Evolutionary conservation across 148 eudicot genomes (phyloP), one percentile per base, ranked within the genome.

Genomic region (Amaranthus palmeri): DNA sequence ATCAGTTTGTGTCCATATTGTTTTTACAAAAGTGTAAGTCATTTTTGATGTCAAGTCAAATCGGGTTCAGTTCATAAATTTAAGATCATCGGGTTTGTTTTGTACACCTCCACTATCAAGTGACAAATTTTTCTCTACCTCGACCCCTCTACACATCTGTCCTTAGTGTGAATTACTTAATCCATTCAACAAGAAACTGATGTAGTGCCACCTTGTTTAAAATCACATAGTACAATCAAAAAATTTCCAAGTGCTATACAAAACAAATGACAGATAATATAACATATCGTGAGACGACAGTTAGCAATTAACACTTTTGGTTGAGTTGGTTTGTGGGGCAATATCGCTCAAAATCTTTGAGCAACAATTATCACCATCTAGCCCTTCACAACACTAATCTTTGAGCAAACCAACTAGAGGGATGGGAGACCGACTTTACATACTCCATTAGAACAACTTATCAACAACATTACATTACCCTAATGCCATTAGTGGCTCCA

Each of bases 111-210:
- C 36, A 25, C 36, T 25, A 25, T 25, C 36, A 25, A 78, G n/a
- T 46, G 52, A 77, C 75, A 74, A 56, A 69, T 52, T 49, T 62
- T 44, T 64, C 67, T 64, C 36, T 69, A 64, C 57, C 17, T 11
- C 49, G 18, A 44, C 50, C 69, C 58, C 9, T 48, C 4, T 40
- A 70, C 49, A 63, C 11, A 70, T 10, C 13, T 68, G 8, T 36
- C 36, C 17, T 68, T 12, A 50, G 52, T 8, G 63, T 43, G 36
- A 10, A 52, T 36, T 25, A 25, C 36, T 25, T 25, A 25, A 25
- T 66, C 52, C 72, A 72, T 12, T 62, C 42, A 60, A 44, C 64
- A 64, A 43, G 7, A 25, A 36, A 55, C 61, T 42, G 0, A 15
- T 18, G 2, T 50, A 12, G 9, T 41, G 49, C 58, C n/a, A 8